Conservation (phyloP, 1,284 basidiomycete species). For the Pseudozyma tsukubaensis region DNA sequence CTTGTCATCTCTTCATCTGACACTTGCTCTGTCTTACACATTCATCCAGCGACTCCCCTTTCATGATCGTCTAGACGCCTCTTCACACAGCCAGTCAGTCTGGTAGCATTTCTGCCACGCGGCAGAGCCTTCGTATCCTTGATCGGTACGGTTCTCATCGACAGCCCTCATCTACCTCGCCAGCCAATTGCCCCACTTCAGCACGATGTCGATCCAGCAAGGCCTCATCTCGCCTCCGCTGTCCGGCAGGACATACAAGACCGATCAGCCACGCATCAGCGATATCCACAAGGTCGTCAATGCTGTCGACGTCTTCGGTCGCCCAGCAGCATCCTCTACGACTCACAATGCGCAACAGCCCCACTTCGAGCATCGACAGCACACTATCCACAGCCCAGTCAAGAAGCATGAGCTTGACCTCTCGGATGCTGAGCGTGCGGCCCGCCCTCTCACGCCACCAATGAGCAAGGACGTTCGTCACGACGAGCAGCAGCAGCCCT, state of each 20-base stretch:
- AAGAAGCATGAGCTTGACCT: slow-evolving; percentile 28
- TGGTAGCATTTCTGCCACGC: not conserved
- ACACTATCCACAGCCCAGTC: slow-evolving; percentile 31
- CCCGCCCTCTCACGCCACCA: slow-evolving; percentile 37
- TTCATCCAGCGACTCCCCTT: not conserved
- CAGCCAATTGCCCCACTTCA: not conserved
- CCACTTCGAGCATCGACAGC: slow-evolving; percentile 13
- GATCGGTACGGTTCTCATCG: not conserved
- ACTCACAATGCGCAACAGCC: not conserved
- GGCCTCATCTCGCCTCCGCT: slow-evolving; percentile 41
- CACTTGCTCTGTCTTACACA: too few species aligned
- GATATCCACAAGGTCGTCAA: slow-evolving; percentile 18
- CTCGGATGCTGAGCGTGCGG: slow-evolving; percentile 18
- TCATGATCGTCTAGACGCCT: slow-evolving; percentile 14
- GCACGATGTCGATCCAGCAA: slow-evolving; percentile 35
- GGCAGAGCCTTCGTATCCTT: slow-evolving; percentile 1
- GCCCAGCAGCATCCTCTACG: not conserved
- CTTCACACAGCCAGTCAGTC: not conserved
- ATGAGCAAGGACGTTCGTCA: slow-evolving; percentile 50
- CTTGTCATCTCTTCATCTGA: too few species aligned
- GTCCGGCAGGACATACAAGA: slow-evolving; percentile 35
- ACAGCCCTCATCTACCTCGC: not conserved
- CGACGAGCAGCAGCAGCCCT: slow-evolving; percentile 6
- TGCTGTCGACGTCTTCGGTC: slow-evolving; percentile 26
- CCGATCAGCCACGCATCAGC: slow-evolving; percentile 22